Percentiles rank a stretch among this genome's conserved stretches.
These are phyloP conservation scores for Alloteropsis semialata DNA, from an alignment of 176 grass and related monocot species.

Conservation along the genomic window DNA sequence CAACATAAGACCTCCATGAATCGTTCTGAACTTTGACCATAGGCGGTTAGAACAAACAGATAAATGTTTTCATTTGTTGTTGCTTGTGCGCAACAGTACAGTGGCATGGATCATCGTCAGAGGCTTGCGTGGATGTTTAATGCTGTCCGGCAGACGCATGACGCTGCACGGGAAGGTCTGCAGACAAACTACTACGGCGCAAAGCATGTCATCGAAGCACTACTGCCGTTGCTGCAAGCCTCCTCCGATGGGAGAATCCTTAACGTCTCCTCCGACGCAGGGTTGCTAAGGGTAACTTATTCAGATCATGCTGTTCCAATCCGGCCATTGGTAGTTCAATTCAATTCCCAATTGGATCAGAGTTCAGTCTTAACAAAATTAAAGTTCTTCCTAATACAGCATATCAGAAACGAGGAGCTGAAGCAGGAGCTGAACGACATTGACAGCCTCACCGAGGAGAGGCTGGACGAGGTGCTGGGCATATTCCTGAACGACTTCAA, in stretches of 20 bases:
- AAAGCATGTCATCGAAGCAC: conserved; percentile 41
- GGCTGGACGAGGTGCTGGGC: conserved; percentile 30
- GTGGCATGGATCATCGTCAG: background rate
- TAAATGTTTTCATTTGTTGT: too few species aligned
- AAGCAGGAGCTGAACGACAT: conserved; percentile 33
- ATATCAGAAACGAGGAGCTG: conserved; percentile 31
- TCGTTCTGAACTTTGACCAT: too few species aligned
- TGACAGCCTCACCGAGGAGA: conserved; percentile 41
- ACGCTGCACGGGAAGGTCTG: conserved; percentile 30
- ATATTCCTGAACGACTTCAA: conserved; percentile 44
- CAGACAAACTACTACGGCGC: conserved; percentile 67
- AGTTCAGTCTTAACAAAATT: background rate
- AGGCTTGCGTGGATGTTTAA: background rate
- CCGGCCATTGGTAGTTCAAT: too few species aligned
- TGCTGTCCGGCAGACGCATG: conserved; percentile 14
- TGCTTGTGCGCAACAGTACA: too few species aligned
- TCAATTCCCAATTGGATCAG: too few species aligned
- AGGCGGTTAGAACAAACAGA: too few species aligned
- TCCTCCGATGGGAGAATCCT: conserved; percentile 46
- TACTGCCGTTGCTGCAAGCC: conserved; percentile 48
- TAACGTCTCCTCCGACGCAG: conserved; percentile 50
- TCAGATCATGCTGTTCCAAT: background rate
- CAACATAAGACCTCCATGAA: too few species aligned
- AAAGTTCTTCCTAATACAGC: conserved; percentile 1
- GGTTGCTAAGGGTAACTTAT: conserved; percentile 33